Base-by-base conservation (phyloP, 2,329 filamentous ascomycete genomes). In the Purpureocillium lavendulum region DNA sequence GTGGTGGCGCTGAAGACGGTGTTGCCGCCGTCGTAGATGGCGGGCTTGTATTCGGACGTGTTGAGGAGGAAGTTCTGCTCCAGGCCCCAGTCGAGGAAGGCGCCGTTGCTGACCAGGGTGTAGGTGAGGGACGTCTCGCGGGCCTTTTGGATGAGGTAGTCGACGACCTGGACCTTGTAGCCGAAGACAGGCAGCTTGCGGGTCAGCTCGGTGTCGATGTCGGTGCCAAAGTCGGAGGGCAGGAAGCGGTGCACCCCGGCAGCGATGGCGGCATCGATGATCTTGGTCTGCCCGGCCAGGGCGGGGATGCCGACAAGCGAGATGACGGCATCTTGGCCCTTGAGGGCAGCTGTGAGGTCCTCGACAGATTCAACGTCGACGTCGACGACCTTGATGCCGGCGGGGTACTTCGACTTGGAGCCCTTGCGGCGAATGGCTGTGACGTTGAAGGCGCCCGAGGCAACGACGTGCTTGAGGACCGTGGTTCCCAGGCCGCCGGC, bases 161-260 rank as follows among this genome's bases (percentile, higher is more conserved):
- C 58, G 34, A 61, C 53, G 3, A 64, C 44, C 9, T 59, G 51
- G 16, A 69, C 35, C 54, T 84, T 84, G 43, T 56, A 55, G 2
- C 53, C 55, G 42, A 76, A 79, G 2, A 77, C 51, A 2, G 75
- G 69, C 1, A 82, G 64, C 2, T 56, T 36, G 40, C 61, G 46
- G 35, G 56, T 47, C 38, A 65, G 53, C 7, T 56, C 56, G 15
- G 55, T 40, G 14, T 38, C 29, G 9, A 60, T 41, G 59, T 67
- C 55, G 33, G 53, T 49, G 28, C 65, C 66, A 36, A 70, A 83
- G 43, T 82, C 77, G 2, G 73, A 73, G 2, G 78, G 77, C 26
- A 83, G 57, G 60, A 81, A 78, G 11, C 76, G 69, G 51, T 77
- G 66, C 1, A 83, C 75, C 5, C 77, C 76, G 4, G 76, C 75